Base-by-base conservation (phyloP, 768 basidiomycete species). In the Collybia sordida region DNA sequence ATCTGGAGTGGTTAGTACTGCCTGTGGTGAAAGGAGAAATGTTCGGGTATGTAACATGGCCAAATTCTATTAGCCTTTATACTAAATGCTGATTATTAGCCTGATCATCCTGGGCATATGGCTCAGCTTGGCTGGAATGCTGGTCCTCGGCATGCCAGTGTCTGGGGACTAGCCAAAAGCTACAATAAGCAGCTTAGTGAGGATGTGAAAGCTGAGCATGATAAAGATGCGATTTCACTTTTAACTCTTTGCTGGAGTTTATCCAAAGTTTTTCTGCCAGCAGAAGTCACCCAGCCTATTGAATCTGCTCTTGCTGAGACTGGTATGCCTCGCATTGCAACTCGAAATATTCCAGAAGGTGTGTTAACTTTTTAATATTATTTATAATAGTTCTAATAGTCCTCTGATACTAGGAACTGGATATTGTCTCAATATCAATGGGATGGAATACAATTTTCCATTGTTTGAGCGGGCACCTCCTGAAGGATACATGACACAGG, bases 131-230 rank as follows among this genome's bases (percentile, higher is more conserved):
- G 47, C 25, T 48, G 14, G 28, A 40, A 17, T 14, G 36, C 19
- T 31, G n/a, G 46, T 39, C 1, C 18, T 8, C 36, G 46, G 17
- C 46, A 36, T 37, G 46, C 17, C 22, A 37, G 46, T n/a, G 25
- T 47, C 46, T 23, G 35, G 25, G 21, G n/a, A n/a, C n/a, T n/a
- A n/a, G n/a, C n/a, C n/a, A n/a, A n/a, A 42, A 42, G 41, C 41
- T 42, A 9, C n/a, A n/a, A n/a, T n/a, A n/a, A n/a, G n/a, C n/a
- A n/a, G n/a, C n/a, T n/a, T n/a, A n/a, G n/a, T n/a, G n/a, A n/a
- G n/a, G n/a, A n/a, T n/a, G n/a, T n/a, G n/a, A n/a, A n/a, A n/a
- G n/a, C n/a, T n/a, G n/a, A n/a, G n/a, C n/a, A 41, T 41, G 17
- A 22, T 18, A 22, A 19, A 19, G 24, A 9, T 41, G 40, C 15